phyloP scores from a whole-genome alignment of 768 basidiomycete species.

The Lactarius vividus region DNA sequence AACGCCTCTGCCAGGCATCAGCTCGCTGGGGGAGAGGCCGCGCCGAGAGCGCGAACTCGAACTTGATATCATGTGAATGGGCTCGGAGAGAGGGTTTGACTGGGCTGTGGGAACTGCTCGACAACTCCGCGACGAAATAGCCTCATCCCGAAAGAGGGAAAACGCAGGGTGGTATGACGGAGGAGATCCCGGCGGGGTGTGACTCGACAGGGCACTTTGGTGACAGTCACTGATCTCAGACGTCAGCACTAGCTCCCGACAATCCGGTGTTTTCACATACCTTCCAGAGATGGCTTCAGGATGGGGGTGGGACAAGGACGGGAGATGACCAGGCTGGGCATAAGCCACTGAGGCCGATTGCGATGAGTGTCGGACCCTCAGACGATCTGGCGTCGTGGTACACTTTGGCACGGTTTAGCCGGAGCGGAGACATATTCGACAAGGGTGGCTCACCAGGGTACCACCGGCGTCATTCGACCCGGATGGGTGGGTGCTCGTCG shows the following conservation, averaged over 20 bases:
- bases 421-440: background rate
- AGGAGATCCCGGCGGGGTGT: slow-evolving; percentile 5
- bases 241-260: background rate
- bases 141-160: no score
- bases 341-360: background rate
- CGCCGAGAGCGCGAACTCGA: background rate
- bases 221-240: background rate
- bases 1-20: background rate
- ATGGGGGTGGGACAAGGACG: background rate
- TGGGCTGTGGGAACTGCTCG: no score
- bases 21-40: background rate
- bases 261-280: background rate
- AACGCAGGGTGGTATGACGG: background rate
- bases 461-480: background rate
- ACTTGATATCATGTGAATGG: no score
- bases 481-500: background rate
- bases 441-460: background rate
- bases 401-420: background rate
- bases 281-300: background rate
- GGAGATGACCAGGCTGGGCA: background rate
- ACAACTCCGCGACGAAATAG: no score
- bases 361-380: background rate
- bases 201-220: background rate
- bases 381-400: background rate
- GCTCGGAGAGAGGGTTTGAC: no score